Evolutionary conservation across 768 basidiomycete species (phyloP).

Genomic region (Leccinum sublutescens): DNA sequence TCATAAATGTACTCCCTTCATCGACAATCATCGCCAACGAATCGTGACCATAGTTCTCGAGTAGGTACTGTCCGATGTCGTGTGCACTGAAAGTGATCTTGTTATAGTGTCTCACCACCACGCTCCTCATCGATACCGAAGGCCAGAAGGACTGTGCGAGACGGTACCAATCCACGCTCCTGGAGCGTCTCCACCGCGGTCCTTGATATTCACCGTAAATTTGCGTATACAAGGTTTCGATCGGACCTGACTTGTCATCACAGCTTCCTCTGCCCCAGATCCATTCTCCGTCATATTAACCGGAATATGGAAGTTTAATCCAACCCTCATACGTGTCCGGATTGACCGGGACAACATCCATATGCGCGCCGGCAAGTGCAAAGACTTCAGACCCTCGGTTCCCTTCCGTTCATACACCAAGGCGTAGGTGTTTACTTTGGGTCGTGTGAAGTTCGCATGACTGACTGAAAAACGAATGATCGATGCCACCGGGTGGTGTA

Average conservation of each 20-base stretch:
- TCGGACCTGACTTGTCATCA: slow-evolving; percentile 18
- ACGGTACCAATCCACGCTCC: slow-evolving; percentile 29
- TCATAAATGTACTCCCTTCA: too few relatives aligned
- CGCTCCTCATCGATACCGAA: slow-evolving; percentile 48
- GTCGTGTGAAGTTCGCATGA: slow-evolving; percentile 47
- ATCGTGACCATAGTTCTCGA: too few relatives aligned
- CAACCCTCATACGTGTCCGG: slow-evolving; percentile 34
- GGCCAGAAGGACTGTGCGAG: slow-evolving; percentile 31
- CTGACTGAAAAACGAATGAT: slow-evolving; percentile 36
- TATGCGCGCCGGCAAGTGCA: slow-evolving; percentile 47
- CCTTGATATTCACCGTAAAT: slow-evolving; percentile 11
- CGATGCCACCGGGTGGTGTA: not conserved
- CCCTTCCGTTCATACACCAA: slow-evolving; percentile 62
- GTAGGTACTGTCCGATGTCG: too few relatives aligned
- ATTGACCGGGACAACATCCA: slow-evolving; percentile 52
- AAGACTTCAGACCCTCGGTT: slow-evolving; percentile 49
- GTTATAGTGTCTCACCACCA: slow-evolving; percentile 32
- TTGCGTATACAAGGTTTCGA: slow-evolving; percentile 31
- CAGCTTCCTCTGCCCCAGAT: not conserved
- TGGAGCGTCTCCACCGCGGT: slow-evolving; percentile 27
- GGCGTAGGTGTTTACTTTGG: slow-evolving; percentile 59
- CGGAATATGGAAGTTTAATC: slow-evolving; percentile 21
- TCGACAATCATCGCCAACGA: too few relatives aligned
- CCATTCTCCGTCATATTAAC: not conserved
- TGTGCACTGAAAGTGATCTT: not conserved